phyloP scores from a whole-genome alignment of 2,329 filamentous ascomycete species.

The Xylariaceae sp. region DNA sequence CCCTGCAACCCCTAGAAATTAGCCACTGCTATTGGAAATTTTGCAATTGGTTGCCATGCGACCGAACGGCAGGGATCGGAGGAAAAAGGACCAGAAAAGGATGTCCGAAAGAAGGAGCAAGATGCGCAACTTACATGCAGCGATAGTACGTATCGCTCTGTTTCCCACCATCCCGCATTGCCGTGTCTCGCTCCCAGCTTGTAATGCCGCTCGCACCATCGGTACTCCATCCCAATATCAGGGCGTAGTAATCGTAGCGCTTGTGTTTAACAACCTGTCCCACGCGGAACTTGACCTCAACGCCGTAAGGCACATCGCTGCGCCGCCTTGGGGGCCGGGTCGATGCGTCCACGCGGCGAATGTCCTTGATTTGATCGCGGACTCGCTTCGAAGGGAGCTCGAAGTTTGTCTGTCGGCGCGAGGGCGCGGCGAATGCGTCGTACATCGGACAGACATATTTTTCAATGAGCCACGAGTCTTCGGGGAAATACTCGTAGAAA shows the following conservation, averaged over 20 bases:
- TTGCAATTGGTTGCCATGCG: background rate
- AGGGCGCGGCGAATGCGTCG: conserved; percentile 38
- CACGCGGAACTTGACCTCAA: conserved; percentile 61
- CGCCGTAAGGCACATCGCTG: conserved; percentile 28
- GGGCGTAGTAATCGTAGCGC: conserved; percentile 74
- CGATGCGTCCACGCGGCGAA: conserved; percentile 43
- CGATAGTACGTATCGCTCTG: conserved; percentile 76
- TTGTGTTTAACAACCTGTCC: conserved; percentile 84
- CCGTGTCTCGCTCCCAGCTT: conserved; percentile 51
- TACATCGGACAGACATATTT: conserved; percentile 65
- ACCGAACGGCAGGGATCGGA: background rate
- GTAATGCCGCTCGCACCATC: conserved; percentile 62
- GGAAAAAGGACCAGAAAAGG: conserved; percentile 42
- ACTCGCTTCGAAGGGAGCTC: conserved; percentile 35
- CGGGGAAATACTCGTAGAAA: conserved; percentile 64
- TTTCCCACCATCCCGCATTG: conserved; percentile 27
- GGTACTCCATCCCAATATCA: conserved; percentile 84
- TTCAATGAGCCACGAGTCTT: conserved; percentile 70
- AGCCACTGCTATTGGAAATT: background rate
- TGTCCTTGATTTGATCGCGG: conserved; percentile 37
- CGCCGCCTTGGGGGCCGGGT: conserved; percentile 35
- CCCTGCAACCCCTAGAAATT: conserved; percentile 17
- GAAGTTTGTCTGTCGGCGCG: conserved; percentile 32
- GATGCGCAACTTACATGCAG: conserved; percentile 66
- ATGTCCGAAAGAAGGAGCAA: conserved; percentile 16